Evolutionary conservation across 1,284 basidiomycete species (phyloP).

Genomic region (Golubevia pallescens): DNA sequence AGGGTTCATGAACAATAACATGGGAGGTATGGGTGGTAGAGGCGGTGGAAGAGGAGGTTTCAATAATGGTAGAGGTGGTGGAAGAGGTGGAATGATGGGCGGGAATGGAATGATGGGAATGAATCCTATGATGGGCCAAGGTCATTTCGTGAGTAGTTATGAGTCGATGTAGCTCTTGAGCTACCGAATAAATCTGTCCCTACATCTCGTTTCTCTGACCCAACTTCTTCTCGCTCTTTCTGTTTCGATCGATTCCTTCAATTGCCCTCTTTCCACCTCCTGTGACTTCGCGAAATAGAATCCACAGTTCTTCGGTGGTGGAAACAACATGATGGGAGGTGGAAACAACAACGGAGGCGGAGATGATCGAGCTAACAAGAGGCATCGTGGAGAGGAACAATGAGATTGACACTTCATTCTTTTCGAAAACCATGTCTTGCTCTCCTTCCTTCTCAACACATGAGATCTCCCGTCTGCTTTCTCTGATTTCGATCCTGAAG

Average conservation of each 20-base stretch:
- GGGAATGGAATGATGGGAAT: constrained; percentile 25
- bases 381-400: constrained; percentile 39
- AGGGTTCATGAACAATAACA: constrained; percentile 2
- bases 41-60: not conserved
- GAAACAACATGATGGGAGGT: constrained; percentile 9
- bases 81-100: constrained; percentile 9
- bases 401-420: constrained; percentile 5
- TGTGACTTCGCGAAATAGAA: no score
- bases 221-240: not conserved
- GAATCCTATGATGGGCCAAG: constrained; percentile 5
- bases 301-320: constrained; percentile 39
- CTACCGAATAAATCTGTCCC: no score
- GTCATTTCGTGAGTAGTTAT: constrained; percentile 14
- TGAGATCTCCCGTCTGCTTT: no score
- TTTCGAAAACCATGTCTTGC: no score
- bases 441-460: no score
- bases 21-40: constrained; percentile 7
- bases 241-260: no score
- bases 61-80: constrained; percentile 1
- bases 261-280: no score
- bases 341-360: constrained; percentile 1
- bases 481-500: no score
- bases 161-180: not conserved
- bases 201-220: not conserved
- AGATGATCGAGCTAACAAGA: constrained; percentile 36